Percentiles rank a stretch among this genome's conserved stretches.
Evolutionary conservation across 352 stramenopile genomes (phyloP).

Genomic region (Phytophthora brassicae): DNA sequence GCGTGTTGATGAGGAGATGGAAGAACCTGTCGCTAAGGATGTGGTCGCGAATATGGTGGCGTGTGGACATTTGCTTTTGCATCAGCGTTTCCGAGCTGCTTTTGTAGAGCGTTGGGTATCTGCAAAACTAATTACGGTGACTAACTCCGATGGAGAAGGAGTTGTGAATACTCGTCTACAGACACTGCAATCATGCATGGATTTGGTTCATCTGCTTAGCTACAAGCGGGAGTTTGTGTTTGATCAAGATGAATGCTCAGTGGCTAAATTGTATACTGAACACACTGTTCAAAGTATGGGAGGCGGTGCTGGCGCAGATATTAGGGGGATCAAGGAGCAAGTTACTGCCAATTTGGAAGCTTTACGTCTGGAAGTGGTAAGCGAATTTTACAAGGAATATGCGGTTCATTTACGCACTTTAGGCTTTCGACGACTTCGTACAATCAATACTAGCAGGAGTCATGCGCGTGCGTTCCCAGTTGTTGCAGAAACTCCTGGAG

Average conservation of each 20-base stretch:
- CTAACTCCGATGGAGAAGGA: conserved; percentile 51
- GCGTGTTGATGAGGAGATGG: conserved; percentile 42
- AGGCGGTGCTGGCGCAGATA: conserved; percentile 53
- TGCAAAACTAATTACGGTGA: conserved; percentile 46
- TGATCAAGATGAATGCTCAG: conserved; percentile 54
- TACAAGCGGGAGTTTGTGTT: conserved; percentile 91
- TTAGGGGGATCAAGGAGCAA: conserved; percentile 71
- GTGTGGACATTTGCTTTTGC: conserved; percentile 59
- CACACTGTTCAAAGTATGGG: conserved; percentile 76
- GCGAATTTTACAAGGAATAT: conserved; percentile 75
- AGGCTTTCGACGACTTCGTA: conserved; percentile 64
- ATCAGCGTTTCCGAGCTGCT: conserved; percentile 74
- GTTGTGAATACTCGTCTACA: conserved; percentile 46
- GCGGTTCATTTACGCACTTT: conserved; percentile 56
- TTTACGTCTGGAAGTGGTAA: conserved; percentile 64
- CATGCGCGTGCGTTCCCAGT: conserved; percentile 29
- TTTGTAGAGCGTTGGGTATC: conserved; percentile 72
- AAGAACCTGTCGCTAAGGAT: conserved; percentile 54
- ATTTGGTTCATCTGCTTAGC: conserved; percentile 80
- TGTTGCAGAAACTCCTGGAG: conserved; percentile 31
- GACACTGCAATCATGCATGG: conserved; percentile 74
- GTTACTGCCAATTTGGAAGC: conserved; percentile 73
- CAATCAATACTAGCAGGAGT: conserved; percentile 29
- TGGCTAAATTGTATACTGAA: conserved; percentile 80
- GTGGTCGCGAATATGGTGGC: conserved; percentile 55